These are phyloP conservation scores for Aristolochia contorta DNA, from an alignment of 164 flowering plant genomes.

Conservation along the genomic window DNA sequence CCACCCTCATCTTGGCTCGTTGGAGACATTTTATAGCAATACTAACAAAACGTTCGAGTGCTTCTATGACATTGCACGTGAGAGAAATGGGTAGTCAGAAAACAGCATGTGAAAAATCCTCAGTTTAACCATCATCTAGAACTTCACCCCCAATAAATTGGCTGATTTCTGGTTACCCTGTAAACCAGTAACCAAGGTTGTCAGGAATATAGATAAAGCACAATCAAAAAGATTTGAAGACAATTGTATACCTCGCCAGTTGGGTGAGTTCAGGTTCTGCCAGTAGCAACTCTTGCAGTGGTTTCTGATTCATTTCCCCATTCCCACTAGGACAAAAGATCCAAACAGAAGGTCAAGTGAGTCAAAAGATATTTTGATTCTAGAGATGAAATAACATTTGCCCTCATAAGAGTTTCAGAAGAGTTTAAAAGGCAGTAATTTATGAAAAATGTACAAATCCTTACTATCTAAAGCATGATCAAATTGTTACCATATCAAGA, in stretches of 20 bases:
- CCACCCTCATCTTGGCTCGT: too few relatives aligned
- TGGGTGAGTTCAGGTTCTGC: constrained; percentile 24
- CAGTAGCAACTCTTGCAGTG: constrained; percentile 21
- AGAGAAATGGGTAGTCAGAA: too few relatives aligned
- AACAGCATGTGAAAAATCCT: too few relatives aligned
- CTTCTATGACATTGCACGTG: too few relatives aligned
- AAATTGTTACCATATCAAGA: too few relatives aligned
- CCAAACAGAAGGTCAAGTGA: not conserved
- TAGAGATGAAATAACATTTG: not conserved
- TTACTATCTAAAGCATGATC: too few relatives aligned
- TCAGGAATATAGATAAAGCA: not conserved
- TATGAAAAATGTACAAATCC: not conserved
- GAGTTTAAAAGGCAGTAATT: not conserved
- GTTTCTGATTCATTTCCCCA: constrained; percentile 7
- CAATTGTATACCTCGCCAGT: constrained; percentile 20
- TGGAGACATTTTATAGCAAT: too few relatives aligned
- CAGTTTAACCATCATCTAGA: not conserved
- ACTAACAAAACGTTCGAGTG: too few relatives aligned
- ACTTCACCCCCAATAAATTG: not conserved
- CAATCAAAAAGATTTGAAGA: not conserved
- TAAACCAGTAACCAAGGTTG: not conserved
- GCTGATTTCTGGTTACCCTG: constrained; percentile 3
- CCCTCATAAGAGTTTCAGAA: not conserved
- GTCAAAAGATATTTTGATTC: not conserved
- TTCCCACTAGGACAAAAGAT: constrained; percentile 5